Evolutionary conservation across 2,329 filamentous ascomycete genomes (phyloP), one percentile per base, ranked within the genome.

Genomic region (Penicillium palitans): DNA sequence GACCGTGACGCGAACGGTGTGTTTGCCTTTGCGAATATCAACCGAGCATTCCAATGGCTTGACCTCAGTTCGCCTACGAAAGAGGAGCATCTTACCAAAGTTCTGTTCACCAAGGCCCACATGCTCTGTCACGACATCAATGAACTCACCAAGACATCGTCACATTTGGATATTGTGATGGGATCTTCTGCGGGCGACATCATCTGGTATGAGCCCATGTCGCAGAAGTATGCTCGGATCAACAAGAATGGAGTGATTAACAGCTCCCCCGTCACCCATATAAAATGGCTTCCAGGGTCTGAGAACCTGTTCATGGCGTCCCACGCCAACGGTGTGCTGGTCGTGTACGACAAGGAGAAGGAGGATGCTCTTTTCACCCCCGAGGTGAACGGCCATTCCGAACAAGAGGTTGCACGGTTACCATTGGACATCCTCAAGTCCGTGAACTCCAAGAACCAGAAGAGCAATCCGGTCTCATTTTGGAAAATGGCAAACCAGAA

Each of bases 181-280:
- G 95, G 95, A 1, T 98, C 96, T 70, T 97, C 93, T 7, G 96
- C 93, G 0, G 92, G 93, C 40, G 95, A 99, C 74, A 92, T 99
- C 48, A 93, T 99, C 61, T 99, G 95, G 95, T 98, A 95, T 81
- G 95, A 99, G 76, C 93, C 95, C 12, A 90, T 97, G 69, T 93
- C 92, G 40, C 93, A 98, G 69, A 92, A 96, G 72, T 99, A 99
- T 75, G 90, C 91, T 3, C 87, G 95, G 21, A 83, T 99, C 69
- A 99, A 99, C 73, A 99, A 99, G 78, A 98, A 98, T 73, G 93
- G 93, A 25, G 84, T 90, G 56, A 96, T 98, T 74, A 96, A 96
- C 68, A 83, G 84, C 51, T 91, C 90, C 1, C 88, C 93, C 0
- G 89, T 98, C 2, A 89, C 90, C 0, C 87, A 93, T 61, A 96